These are phyloP conservation scores for Hemisphaericaspora subhashii DNA, from an alignment of 1,139 yeast genomes.

Conservation along the genomic window DNA sequence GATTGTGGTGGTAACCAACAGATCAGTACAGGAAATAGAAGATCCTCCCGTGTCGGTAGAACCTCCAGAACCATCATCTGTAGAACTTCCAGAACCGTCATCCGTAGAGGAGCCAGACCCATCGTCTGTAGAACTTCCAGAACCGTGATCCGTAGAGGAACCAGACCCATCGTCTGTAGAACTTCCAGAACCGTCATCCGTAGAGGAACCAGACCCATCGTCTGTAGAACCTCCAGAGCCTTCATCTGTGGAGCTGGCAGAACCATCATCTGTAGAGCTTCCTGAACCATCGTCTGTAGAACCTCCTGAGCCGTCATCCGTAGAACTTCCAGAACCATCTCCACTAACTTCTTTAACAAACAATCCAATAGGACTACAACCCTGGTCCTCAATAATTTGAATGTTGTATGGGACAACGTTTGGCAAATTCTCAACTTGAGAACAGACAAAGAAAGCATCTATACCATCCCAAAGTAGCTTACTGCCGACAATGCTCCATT, in stretches of 20 bases:
- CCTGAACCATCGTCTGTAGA: not conserved
- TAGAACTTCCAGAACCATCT: not conserved
- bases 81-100: not conserved
- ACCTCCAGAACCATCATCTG: not conserved
- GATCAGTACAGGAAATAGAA: not conserved
- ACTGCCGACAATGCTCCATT: not conserved
- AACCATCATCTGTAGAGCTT: not conserved
- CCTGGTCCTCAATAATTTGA: not conserved
- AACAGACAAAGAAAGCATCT: not conserved
- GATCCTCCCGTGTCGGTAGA: not conserved
- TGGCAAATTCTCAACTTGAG: not conserved
- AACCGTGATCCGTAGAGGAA: not conserved
- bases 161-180: not conserved
- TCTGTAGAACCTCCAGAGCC: not conserved
- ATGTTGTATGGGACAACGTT: not conserved
- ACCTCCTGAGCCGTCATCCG: not conserved
- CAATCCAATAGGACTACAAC: not conserved
- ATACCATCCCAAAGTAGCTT: not conserved
- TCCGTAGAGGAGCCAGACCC: no score
- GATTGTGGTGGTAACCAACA: not conserved
- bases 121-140: no score
- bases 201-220: not conserved
- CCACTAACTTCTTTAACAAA: not conserved
- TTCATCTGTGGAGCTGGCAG: not conserved
- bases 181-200: no score